Evolutionary conservation across 768 basidiomycete species (phyloP), one percentile per base, ranked within the genome.

Genomic region (Boletus edulis): DNA sequence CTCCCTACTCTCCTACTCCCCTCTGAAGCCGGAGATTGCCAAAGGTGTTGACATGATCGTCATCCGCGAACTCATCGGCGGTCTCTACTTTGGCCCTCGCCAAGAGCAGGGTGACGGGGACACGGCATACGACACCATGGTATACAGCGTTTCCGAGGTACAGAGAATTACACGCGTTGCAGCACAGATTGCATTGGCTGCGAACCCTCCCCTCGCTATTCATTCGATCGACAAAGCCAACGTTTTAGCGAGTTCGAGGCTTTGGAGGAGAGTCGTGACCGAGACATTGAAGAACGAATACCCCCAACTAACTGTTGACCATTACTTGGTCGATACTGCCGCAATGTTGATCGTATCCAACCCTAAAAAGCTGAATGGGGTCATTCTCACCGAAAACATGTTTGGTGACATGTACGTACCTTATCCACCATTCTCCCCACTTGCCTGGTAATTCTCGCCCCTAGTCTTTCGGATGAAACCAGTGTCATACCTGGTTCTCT

Each of bases 201-300:
- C 84, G 5, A 79, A 89, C 67, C 97, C 97, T 5, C 94, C 95
- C 18, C 79, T 96, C 45, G 80, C 84, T 20, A 86, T 99, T 55
- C 91, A 93, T 73, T 96, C 94, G 0, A 79, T 99, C 71, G 97
- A 99, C 79, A 99, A 99, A 75, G 97, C 97, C 51, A 99, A 99
- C 73, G 97, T 99, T 20, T 84, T 99, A 52, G 97, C 97, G 22
- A 91, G 85, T 67, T 96, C 93, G 35, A 78, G 97, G 46, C 76
- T 99, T 40, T 99, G 97, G 97, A 78, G 97, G 54, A 94, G 87
- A 71, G 89, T 92, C 20, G 96, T 97, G 51, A 88, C 83, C 3
- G 92, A 97, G 67, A 86, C 89, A 2, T 72, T 97, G 62, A 73
- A 81, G 46, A 81, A 81, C 32, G 97, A 99, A 71, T 98, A 89